A percentile compares a stretch with the other conserved stretches of the same genome.
Conservation (phyloP, 2,329 filamentous ascomycete genomes). For the Alternaria arborescens region DNA sequence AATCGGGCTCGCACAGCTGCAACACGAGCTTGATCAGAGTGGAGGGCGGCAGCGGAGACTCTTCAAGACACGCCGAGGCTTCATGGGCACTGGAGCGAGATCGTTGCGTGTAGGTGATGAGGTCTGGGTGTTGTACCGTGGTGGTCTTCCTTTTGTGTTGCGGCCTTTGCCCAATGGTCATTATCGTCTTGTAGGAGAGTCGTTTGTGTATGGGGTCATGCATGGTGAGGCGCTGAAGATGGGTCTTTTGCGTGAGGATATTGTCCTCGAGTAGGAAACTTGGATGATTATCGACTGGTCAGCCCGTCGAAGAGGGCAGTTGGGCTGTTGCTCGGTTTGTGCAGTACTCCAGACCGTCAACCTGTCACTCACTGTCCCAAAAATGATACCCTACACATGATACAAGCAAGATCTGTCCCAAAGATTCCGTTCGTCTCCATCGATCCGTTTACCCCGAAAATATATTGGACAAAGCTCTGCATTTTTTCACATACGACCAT, state of each 20-base stretch:
- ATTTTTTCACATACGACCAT: no score
- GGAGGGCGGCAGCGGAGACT: constrained; percentile 31
- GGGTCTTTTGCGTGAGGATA: not conserved
- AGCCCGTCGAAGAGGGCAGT: not conserved
- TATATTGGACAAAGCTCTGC: fast-evolving
- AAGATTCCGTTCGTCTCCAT: no score
- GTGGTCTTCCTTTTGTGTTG: constrained; percentile 28
- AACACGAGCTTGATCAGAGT: constrained; percentile 40
- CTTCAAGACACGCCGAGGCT: constrained; percentile 28
- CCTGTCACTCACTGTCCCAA: not conserved
- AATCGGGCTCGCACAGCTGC: constrained; percentile 36
- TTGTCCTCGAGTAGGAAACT: constrained; percentile 21
- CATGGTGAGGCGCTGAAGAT: constrained; percentile 29
- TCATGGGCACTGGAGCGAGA: constrained; percentile 29
- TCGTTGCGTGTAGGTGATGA: constrained; percentile 32
- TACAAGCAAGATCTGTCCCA: no score
- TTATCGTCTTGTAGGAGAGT: constrained; percentile 34
- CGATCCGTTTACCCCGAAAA: no score
- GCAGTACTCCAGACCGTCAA: not conserved
- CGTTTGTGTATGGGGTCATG: constrained; percentile 35
- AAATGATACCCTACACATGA: not conserved
- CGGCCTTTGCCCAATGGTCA: constrained; percentile 23
- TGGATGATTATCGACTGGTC: not conserved
- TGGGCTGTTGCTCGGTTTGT: not conserved
- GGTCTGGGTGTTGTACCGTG: constrained; percentile 30